Evolutionary conservation across 768 basidiomycete genomes (phyloP).

Genomic region (Psilocybe azurescens): DNA sequence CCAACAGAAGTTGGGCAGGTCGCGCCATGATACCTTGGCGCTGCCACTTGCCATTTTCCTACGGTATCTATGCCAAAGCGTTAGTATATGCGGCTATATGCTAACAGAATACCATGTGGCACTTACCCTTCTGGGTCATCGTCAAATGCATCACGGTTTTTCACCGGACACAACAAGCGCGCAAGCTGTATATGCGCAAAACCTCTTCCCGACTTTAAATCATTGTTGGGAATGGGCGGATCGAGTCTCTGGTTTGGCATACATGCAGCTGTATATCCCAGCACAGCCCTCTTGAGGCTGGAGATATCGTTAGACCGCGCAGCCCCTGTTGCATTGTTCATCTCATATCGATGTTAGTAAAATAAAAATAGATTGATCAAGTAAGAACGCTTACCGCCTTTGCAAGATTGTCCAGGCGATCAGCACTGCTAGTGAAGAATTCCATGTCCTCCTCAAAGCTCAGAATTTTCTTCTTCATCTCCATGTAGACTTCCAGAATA

Average conservation of each 20-base stretch:
- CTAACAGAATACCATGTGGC: no score
- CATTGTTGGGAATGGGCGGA: neutral
- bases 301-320: neutral
- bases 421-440: neutral
- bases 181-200: neutral
- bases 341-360: neutral
- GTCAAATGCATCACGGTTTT: neutral
- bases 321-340: neutral
- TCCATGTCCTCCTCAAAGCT: neutral
- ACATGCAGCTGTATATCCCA: neutral
- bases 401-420: neutral
- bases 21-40: neutral
- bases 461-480: neutral
- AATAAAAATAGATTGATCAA: neutral
- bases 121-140: neutral
- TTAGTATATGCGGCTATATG: neutral
- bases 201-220: neutral
- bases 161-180: neutral
- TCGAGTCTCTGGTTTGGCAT: neutral
- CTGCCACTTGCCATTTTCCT: neutral
- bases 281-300: neutral
- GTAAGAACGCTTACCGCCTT: neutral
- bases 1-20: constrained; percentile 2
- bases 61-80: neutral
- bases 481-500: neutral